Conservation (phyloP, 192 early-diverging fungal genomes). For the Entomortierella lignicola region DNA sequence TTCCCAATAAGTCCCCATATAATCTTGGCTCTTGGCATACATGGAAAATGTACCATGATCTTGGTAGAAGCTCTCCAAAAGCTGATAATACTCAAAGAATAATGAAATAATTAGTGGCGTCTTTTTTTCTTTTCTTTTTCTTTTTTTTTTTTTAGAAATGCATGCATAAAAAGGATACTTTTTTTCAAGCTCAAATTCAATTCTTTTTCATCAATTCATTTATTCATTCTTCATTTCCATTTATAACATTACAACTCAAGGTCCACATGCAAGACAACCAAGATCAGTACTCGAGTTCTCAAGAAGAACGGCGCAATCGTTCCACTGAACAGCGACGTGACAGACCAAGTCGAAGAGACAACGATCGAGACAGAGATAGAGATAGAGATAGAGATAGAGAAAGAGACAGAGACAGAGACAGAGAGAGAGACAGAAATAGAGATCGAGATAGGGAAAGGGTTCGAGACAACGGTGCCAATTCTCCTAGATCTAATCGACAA, state of each 20-base stretch:
- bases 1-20: too few relatives aligned
- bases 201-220: not conserved
- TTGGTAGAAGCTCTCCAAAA: too few relatives aligned
- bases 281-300: not conserved
- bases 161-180: too few relatives aligned
- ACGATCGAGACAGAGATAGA: not conserved
- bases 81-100: too few relatives aligned
- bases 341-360: too few relatives aligned
- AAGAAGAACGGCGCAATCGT: slow-evolving; percentile 12
- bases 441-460: not conserved
- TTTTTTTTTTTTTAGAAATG: not conserved
- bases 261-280: not conserved
- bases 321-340: not conserved
- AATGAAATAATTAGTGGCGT: too few relatives aligned
- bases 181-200: too few relatives aligned
- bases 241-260: not conserved
- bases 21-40: too few relatives aligned
- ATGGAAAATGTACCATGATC: too few relatives aligned
- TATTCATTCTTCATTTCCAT: not conserved
- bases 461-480: not conserved
- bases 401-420: not conserved
- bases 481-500: not conserved
- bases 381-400: not conserved
- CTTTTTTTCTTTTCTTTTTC: not conserved
- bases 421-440: not conserved